Evolutionary conservation across 2,329 filamentous ascomycete species (phyloP), one percentile per base, ranked within the genome.

Genomic region (Pezicula carpinea): DNA sequence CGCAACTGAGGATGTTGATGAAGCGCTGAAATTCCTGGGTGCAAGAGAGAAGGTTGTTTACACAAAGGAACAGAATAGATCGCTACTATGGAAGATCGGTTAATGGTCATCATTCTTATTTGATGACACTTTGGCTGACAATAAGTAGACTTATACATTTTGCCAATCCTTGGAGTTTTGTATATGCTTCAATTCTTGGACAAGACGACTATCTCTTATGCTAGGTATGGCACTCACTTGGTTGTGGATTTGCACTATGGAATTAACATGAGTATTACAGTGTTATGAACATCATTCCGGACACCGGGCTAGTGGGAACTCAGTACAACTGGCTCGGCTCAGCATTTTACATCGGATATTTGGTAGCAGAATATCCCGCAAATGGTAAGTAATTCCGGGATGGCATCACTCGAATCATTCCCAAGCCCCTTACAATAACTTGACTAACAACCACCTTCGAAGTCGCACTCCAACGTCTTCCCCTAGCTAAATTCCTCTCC

Each of bases 401-500:
- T 19, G 7, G 18, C 7, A 38, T 17, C 35, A 19, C 8, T 38
- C 15, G 8, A 38, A n/a, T n/a, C n/a, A n/a, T n/a, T n/a, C n/a
- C n/a, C n/a, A n/a, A n/a, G n/a, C n/a, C n/a, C n/a, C n/a, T n/a
- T n/a, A n/a, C n/a, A n/a, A n/a, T 19, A 38, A n/a, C 17, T 10
- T 21, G 4, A 21, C 38, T 39, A 2, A 39, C 21, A 35, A 35
- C 13, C 17, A n/a, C 40, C 32, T 17, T 22, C 36, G 21, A 40
- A 43, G 26, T 23, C 47, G 33, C 33, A 15, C 13, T 39, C 21
- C 79, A 83, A 59, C 65, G 70, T 1, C 60, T 83, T 3, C 80
- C 80, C 1, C 59, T 83, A 3, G 80, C 76, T 0, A 83, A 83
- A 58, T 83, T 82, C 60, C 79, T 74, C 2, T 75, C 74, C 0